Evolutionary conservation across 192 early-diverging fungal genomes (phyloP), one percentile per base, ranked within the genome.

Genomic region (Mortierella alpina): DNA sequence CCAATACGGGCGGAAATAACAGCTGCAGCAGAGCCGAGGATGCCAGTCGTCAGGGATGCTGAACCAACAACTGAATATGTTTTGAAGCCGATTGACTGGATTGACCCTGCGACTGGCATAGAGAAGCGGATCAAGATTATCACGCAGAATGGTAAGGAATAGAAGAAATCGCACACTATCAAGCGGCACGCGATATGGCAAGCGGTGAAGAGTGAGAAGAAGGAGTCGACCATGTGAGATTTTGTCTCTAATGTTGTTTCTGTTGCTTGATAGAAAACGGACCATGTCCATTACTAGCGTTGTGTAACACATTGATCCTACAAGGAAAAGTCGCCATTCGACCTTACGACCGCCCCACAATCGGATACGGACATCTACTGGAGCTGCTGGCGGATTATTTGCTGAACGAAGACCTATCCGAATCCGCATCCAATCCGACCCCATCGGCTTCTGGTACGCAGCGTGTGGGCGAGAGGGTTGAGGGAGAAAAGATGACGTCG

Each of bases 261-360:
- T 86, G 20, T 68, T 68, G 15, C 15, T 46, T 57, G 6, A 40
- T 55, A 88, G 91, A 90, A 61, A 98, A 98, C 78, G 96, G 96
- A 0, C 96, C 96, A 0, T 98, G 96, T 78, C 96, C 96, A 17
- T 73, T 98, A 48, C 82, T 96, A 6, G 93, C 95, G 14, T 85
- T 98, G 9, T 86, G 88, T 58, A 99, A 99, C 78, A 92, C 92
- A 8, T 86, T 99, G 23, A 75, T 95, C 15, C 84, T 99, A 13
- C 84, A 90, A 10, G 91, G 90, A 14, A 88, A 89, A 46, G 84
- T 97, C 22, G 73, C 76, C 9, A 85, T 98, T 47, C 66, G 46
- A 9, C 82, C 87, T 8, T 82, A 82, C 51, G 86, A 89, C 45
- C 76, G 87, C 23, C 76, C 83, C 4, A 79, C 78, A 0, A 88